phyloP scores from a whole-genome alignment of 225 moss, liverwort and hornwort species.

The Rhytidiadelphus loreus region DNA sequence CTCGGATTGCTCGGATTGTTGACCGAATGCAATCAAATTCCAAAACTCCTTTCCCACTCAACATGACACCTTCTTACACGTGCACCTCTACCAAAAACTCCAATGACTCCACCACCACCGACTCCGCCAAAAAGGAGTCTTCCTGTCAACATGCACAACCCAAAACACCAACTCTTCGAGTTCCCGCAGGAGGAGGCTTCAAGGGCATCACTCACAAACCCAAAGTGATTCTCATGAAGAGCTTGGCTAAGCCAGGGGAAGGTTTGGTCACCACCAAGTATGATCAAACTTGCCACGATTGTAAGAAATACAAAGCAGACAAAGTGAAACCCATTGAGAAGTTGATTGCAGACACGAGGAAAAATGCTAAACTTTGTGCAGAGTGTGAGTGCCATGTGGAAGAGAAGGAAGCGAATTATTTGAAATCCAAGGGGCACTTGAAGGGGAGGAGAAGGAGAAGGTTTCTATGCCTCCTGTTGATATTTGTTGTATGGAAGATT shows the following conservation, averaged over 20 bases:
- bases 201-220: background rate
- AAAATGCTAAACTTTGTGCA: background rate
- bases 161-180: background rate
- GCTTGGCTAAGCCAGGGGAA: background rate
- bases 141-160: background rate
- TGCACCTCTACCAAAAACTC: background rate
- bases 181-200: background rate
- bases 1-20: background rate
- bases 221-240: background rate
- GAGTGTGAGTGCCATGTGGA: background rate
- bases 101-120: background rate
- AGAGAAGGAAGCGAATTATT: background rate
- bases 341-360: background rate
- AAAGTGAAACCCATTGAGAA: slow-evolving; percentile 7
- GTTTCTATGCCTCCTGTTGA: too few relatives aligned
- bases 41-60: background rate
- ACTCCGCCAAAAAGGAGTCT: background rate
- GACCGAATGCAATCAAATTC: background rate
- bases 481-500: background rate
- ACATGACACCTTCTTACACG: background rate
- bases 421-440: background rate
- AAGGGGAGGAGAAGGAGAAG: background rate
- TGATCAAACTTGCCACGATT: background rate
- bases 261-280: background rate
- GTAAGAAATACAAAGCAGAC: background rate